Evolutionary conservation across 148 eudicot species (phyloP).

Genomic region (Diospyros kaki): DNA sequence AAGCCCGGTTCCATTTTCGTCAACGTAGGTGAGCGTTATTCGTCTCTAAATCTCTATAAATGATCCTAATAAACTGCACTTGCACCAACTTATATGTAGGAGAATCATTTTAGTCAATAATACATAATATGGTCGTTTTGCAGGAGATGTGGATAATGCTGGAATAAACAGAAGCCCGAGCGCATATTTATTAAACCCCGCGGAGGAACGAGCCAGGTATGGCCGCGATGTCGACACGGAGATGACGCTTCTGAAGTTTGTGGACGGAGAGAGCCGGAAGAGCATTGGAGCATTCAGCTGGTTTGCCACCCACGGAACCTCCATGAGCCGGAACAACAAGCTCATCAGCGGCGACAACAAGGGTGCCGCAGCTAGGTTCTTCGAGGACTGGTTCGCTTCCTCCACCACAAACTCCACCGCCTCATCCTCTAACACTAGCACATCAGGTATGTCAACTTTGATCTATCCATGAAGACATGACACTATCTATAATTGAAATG

Average conservation of each 20-base stretch:
- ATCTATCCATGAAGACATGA: too few relatives aligned
- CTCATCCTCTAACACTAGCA: background rate
- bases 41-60: too few relatives aligned
- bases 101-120: too few relatives aligned
- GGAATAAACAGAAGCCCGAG: constrained; percentile 42
- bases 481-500: too few relatives aligned
- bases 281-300: constrained; percentile 36
- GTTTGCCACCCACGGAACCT: constrained; percentile 46
- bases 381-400: constrained; percentile 35
- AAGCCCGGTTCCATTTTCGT: constrained; percentile 35
- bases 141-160: constrained; percentile 33
- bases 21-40: constrained; percentile 20
- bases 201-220: constrained; percentile 31
- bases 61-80: too few relatives aligned
- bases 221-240: constrained; percentile 23
- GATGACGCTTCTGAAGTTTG: constrained; percentile 39
- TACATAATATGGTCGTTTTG: background rate
- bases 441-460: background rate
- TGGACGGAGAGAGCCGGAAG: constrained; percentile 25
- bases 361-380: constrained; percentile 45
- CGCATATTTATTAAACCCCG: constrained; percentile 37
- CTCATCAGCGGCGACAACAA: constrained; percentile 45
- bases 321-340: constrained; percentile 34
- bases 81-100: too few relatives aligned
- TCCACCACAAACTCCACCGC: constrained; percentile 4